Conservation (phyloP, 805 yeast genomes). For the Brettanomyces nanus region DNA sequence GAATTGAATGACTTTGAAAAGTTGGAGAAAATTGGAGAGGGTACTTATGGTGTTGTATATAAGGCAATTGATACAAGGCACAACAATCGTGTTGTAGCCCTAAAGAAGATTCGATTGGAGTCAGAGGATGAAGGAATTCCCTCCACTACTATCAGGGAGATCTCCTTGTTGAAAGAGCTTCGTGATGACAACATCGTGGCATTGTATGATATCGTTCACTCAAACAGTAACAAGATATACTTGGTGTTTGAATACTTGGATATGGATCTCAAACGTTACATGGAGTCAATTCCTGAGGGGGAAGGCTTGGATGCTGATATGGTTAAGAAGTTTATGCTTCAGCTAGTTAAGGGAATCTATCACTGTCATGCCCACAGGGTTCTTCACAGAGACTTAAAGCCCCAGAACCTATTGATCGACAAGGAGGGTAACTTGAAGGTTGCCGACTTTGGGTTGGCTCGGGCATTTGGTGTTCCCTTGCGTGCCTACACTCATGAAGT, state of each 20-base stretch:
- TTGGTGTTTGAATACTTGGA: constrained; percentile 91
- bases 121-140: constrained; percentile 99
- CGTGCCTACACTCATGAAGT: constrained; percentile 97
- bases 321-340: constrained; percentile 91
- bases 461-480: constrained; percentile 96
- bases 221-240: constrained; percentile 86
- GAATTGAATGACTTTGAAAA: constrained; percentile 89
- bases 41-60: constrained; percentile 96
- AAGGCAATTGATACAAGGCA: constrained; percentile 87
- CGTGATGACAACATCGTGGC: constrained; percentile 90
- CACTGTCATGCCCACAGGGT: constrained; percentile 94
- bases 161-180: constrained; percentile 87
- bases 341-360: constrained; percentile 80
- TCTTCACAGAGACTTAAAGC: constrained; percentile 91
- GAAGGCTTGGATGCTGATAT: constrained; percentile 83
- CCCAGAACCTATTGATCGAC: constrained; percentile 89
- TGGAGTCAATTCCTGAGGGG: constrained; percentile 91
- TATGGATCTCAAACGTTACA: constrained; percentile 89
- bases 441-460: constrained; percentile 91
- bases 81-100: constrained; percentile 89
- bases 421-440: constrained; percentile 90
- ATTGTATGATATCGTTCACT: constrained; percentile 88
- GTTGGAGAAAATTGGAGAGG: constrained; percentile 95
- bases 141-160: constrained; percentile 94
- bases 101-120: constrained; percentile 90